Base-by-base conservation (phyloP, 208 protist species). In the Leishmania amazonensis region DNA sequence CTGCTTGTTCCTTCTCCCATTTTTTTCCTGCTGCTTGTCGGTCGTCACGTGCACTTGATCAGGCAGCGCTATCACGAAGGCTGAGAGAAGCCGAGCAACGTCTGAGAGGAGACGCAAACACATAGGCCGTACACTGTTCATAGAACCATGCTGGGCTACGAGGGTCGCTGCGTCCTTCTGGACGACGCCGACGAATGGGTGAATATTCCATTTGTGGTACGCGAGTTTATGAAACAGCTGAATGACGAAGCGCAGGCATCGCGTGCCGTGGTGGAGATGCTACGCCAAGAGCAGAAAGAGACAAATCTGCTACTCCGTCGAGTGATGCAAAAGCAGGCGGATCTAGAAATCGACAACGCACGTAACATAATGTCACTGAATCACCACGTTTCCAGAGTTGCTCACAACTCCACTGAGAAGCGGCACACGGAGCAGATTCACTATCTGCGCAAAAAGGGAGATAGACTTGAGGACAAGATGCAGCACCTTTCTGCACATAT, bases 161-260 rank as follows among this genome's bases (percentile, higher is more conserved):
- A 80, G 21, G 67, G 79, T 57, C 62, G 81, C 31, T 76, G 80
- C 31, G 68, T 83, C 51, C 76, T 88, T 49, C 40, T 93, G 38
- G 88, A 91, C 47, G 86, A 92, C 80, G 87, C 87, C n/a, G 89
- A 93, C 47, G 91, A 94, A 76, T 97, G 93, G 93, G 81, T 91
- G 1, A 95, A 95, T 74, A 94, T 97, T 71, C 93, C 93, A 35
- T 65, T 84, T 13, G 88, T 97, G 9, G 76, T 97, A 13, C 90
- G 90, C 0, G 75, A 80, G 58, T 83, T 93, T 38, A 83, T 97
- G 76, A 81, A 80, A 35, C 73, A 86, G 53, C 76, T 97, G 47
- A 90, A 89, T 64, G 89, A 94, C 31, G 91, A 97, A 58, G 47
- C 81, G 2, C 68, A 89, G 8, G 68, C 74, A 31, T 89, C 83